These are phyloP conservation scores for Fusarium nanum DNA, from an alignment of 2,329 filamentous ascomycete species.

Conservation along the genomic window DNA sequence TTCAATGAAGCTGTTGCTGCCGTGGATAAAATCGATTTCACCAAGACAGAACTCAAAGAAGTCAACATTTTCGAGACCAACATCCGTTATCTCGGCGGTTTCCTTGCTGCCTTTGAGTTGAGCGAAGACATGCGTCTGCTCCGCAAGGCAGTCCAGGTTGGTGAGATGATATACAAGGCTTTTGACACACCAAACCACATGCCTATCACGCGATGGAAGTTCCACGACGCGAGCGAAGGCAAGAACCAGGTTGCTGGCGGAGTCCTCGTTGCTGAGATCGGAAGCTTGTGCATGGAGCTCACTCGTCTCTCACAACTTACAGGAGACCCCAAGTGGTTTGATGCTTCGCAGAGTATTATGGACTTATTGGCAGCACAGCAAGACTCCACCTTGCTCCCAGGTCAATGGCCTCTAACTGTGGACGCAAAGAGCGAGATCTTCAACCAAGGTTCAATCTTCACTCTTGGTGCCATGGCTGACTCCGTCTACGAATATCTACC, in stretches of 20 bases:
- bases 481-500: slow-evolving; percentile 85
- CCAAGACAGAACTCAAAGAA: slow-evolving; percentile 56
- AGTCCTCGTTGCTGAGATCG: slow-evolving; percentile 62
- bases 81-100: slow-evolving; percentile 76
- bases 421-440: slow-evolving; percentile 42
- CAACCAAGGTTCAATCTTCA: slow-evolving; percentile 53
- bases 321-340: slow-evolving; percentile 77
- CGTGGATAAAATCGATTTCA: slow-evolving; percentile 70
- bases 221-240: slow-evolving; percentile 50
- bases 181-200: slow-evolving; percentile 78
- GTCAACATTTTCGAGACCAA: slow-evolving; percentile 78
- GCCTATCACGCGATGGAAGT: slow-evolving; percentile 65
- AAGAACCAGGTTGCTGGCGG: slow-evolving; percentile 47
- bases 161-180: slow-evolving; percentile 71
- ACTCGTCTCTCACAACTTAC: slow-evolving; percentile 79
- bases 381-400: slow-evolving; percentile 73
- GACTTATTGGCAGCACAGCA: slow-evolving; percentile 74
- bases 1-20: slow-evolving; percentile 72
- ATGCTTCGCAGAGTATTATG: slow-evolving; percentile 75
- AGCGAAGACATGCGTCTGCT: slow-evolving; percentile 68
- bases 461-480: slow-evolving; percentile 62
- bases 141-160: slow-evolving; percentile 71
- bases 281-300: slow-evolving; percentile 78
- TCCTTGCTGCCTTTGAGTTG: slow-evolving; percentile 76
- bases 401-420: slow-evolving; percentile 72